phyloP scores from a whole-genome alignment of 148 eudicot genomes.

The Salicornia ramosissima region DNA sequence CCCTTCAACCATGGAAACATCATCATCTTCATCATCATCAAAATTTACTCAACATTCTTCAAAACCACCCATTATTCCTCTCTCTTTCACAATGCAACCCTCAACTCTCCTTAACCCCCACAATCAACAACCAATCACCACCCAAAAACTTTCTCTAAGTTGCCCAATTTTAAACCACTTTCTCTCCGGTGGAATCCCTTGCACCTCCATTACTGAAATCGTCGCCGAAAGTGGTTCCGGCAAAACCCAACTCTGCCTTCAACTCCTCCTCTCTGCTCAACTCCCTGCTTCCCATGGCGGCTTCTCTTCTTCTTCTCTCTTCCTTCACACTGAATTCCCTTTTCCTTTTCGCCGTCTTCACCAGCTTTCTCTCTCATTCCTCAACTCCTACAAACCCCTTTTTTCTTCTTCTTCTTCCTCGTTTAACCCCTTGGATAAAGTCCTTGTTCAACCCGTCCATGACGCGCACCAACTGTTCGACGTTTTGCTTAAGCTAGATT shows the following conservation, averaged over 20 bases:
- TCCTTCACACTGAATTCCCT: constrained; percentile 72
- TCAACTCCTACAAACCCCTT: constrained; percentile 17
- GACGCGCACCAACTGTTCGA: constrained; percentile 77
- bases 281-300: constrained; percentile 60
- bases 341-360: constrained; percentile 74
- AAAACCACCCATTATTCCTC: not conserved
- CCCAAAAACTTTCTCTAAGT: constrained; percentile 44
- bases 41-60: not conserved
- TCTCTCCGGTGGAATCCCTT: constrained; percentile 77
- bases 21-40: not conserved
- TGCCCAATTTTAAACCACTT: constrained; percentile 62
- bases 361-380: constrained; percentile 45
- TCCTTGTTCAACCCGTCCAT: constrained; percentile 38
- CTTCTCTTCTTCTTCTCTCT: constrained; percentile 54
- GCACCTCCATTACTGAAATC: constrained; percentile 66
- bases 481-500: constrained; percentile 55
- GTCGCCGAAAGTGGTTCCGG: constrained; percentile 80
- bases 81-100: constrained; percentile 41
- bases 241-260: constrained; percentile 83
- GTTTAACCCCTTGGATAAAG: constrained; percentile 39
- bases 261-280: constrained; percentile 81
- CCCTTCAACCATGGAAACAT: not conserved
- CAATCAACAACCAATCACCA: constrained; percentile 22
- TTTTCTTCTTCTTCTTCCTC: constrained; percentile 13
- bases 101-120: constrained; percentile 37